Evolutionary conservation across 2,329 filamentous ascomycete species (phyloP), one percentile per base, ranked within the genome.

Genomic region (Lasiodiplodia sp.): DNA sequence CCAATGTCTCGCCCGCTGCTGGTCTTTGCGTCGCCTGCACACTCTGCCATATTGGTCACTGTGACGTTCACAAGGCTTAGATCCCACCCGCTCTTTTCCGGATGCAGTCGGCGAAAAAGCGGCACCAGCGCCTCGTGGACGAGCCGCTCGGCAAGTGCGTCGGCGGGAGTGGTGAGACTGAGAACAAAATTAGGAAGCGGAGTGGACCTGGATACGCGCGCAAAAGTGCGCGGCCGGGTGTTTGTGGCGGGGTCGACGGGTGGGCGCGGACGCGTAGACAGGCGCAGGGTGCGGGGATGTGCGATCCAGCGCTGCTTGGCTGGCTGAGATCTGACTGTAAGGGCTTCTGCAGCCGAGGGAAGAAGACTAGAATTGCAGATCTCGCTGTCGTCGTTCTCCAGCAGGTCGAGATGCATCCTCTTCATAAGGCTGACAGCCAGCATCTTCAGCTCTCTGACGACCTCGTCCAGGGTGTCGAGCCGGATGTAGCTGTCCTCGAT

Each of bases 401-500:
- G 79, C 2, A 97, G 84, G 76, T 98, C 95, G 1, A 86, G 81
- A 53, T 91, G 88, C 91, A 97, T 94, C 38, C 94, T 87, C 38
- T 87, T 87, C 14, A 97, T 79, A 11, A 98, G 83, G 72, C 91
- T 93, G 14, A 82, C 83, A 0, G 91, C 85, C 2, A 97, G 82
- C 69, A 87, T 85, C n/a, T 83, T 79, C 51, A 97, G 83, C 79
- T 96, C 91, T 71, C 87, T 87, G 52, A 83, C 81, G 37, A 96
- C 88, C 69, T 90, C 86, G 0, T 87, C 79, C 64, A 91, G 77
- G 0, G 85, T 89, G 72, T 91, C 87, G 1, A 97, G 83, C 0
- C 89, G 88, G 28, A 88, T 86, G 77, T 97, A 98, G 18, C 93
- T 96, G 79, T 98, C 94, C 77, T 98, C 95, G 71, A 98, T 96